phyloP scores from a whole-genome alignment of 345 rosid genomes.

The Camelina neglecta region DNA sequence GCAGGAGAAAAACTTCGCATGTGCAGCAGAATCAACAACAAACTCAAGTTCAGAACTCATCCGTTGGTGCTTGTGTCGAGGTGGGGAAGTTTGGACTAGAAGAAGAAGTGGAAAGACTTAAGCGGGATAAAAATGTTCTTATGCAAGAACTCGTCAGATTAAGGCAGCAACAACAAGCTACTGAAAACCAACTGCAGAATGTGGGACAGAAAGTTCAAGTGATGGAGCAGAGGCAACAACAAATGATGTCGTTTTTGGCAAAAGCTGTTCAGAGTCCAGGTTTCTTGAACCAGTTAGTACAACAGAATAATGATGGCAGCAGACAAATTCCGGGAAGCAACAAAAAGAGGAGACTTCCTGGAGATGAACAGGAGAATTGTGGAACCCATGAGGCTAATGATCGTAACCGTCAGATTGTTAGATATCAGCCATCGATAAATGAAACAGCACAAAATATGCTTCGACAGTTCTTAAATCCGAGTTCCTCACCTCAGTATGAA shows the following conservation, averaged over 20 bases:
- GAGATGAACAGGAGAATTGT: slow-evolving; percentile 57
- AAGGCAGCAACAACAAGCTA: slow-evolving; percentile 87
- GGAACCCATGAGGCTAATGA: slow-evolving; percentile 42
- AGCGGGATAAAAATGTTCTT: slow-evolving; percentile 88
- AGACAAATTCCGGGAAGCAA: slow-evolving; percentile 63
- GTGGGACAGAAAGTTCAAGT: slow-evolving; percentile 82
- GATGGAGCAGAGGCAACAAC: slow-evolving; percentile 95
- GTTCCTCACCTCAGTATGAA: slow-evolving; percentile 56
- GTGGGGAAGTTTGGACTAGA: slow-evolving; percentile 86
- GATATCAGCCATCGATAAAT: slow-evolving; percentile 67
- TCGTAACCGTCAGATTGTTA: slow-evolving; percentile 70
- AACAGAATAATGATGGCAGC: slow-evolving; percentile 64
- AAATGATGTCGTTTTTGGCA: slow-evolving; percentile 89
- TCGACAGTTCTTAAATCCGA: slow-evolving; percentile 60
- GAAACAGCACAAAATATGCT: slow-evolving; percentile 78
- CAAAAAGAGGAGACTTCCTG: slow-evolving; percentile 80
- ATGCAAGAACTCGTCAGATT: slow-evolving; percentile 92
- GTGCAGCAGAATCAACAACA: slow-evolving; percentile 60
- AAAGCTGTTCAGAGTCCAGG: slow-evolving; percentile 88
- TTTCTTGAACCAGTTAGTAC: slow-evolving; percentile 79
- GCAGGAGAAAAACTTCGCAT: slow-evolving; percentile 70
- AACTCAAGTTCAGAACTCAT: slow-evolving; percentile 60
- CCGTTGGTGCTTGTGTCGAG: slow-evolving; percentile 79
- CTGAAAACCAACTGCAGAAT: slow-evolving; percentile 71
- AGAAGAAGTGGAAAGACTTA: slow-evolving; percentile 85